Conservation (phyloP, 148 eudicot species). For the Mesembryanthemum crystallinum region DNA sequence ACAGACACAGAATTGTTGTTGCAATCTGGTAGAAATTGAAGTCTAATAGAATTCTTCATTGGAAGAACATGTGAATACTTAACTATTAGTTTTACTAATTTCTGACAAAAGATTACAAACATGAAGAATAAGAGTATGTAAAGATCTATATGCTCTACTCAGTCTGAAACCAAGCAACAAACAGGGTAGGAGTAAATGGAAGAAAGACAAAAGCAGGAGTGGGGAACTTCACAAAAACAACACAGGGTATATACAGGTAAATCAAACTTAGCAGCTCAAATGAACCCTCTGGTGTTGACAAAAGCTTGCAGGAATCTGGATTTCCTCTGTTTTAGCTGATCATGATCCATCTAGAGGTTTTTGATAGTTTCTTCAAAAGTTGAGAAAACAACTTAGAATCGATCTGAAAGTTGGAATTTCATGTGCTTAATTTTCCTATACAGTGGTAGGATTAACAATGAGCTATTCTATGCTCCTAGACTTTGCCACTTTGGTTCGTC, state of each 20-base stretch:
- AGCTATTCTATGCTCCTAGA: neutral
- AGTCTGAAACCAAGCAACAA: neutral
- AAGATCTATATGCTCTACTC: neutral
- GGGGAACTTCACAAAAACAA: too few relatives aligned
- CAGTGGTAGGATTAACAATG: neutral
- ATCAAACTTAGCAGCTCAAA: neutral
- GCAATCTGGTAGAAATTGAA: too few relatives aligned
- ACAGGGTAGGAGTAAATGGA: neutral
- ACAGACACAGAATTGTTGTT: too few relatives aligned
- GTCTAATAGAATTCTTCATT: too few relatives aligned
- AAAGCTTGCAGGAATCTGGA: neutral
- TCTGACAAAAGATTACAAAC: neutral
- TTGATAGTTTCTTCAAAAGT: neutral
- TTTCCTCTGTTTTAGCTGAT: slow-evolving; percentile 4
- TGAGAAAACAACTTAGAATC: neutral
- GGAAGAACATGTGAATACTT: neutral
- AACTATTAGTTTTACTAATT: neutral
- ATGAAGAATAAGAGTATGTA: neutral
- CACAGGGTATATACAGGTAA: neutral
- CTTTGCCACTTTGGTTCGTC: neutral
- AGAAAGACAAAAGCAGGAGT: too few relatives aligned
- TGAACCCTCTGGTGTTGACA: slow-evolving; percentile 3
- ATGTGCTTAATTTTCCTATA: neutral
- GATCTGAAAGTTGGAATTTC: neutral
- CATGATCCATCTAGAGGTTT: neutral